A percentile compares a stretch with the other conserved stretches of the same genome.
phyloP scores from a whole-genome alignment of 1,284 basidiomycete genomes.

The Cutaneotrichosporon sp. region DNA sequence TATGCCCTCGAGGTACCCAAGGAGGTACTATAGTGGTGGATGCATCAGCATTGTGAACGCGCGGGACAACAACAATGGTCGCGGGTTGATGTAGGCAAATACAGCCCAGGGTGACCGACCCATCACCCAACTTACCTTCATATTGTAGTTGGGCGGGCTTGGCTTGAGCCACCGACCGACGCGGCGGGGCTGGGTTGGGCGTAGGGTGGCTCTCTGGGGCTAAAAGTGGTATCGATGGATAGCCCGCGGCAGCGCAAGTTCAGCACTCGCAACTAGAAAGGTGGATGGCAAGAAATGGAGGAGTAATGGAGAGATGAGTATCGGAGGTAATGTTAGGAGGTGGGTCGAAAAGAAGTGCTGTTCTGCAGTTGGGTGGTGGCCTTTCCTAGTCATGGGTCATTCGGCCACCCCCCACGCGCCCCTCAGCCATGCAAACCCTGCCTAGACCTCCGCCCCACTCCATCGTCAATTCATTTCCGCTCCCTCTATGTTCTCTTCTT shows the following conservation, averaged over 20 bases:
- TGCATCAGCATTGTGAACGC: conserved; percentile 21
- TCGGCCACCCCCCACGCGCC: too few species aligned
- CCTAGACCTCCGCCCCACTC: conserved; percentile 1
- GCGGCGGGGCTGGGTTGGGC: conserved; percentile 7
- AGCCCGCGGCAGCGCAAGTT: conserved; percentile 21
- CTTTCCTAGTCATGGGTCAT: too few species aligned
- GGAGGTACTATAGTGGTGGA: conserved; percentile 47
- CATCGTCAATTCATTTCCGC: too few species aligned
- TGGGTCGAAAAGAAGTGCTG: conserved; percentile 1
- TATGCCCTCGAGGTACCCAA: conserved; percentile 47
- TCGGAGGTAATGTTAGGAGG: background rate
- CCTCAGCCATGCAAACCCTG: background rate
- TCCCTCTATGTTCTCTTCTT: too few species aligned
- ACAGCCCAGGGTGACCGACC: conserved; percentile 21
- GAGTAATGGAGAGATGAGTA: conserved; percentile 12
- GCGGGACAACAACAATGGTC: background rate
- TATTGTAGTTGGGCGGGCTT: conserved; percentile 14
- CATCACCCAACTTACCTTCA: too few species aligned
- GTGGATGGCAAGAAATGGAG: conserved; percentile 36
- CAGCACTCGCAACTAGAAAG: background rate
- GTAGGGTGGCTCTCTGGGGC: background rate
- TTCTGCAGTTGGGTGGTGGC: too few species aligned
- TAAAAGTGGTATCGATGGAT: conserved; percentile 24
- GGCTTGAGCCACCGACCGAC: conserved; percentile 13
- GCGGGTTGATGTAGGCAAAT: too few species aligned